These are phyloP conservation scores for Fusarium lyarnte DNA, from an alignment of 2,329 filamentous ascomycete species.

Conservation along the genomic window DNA sequence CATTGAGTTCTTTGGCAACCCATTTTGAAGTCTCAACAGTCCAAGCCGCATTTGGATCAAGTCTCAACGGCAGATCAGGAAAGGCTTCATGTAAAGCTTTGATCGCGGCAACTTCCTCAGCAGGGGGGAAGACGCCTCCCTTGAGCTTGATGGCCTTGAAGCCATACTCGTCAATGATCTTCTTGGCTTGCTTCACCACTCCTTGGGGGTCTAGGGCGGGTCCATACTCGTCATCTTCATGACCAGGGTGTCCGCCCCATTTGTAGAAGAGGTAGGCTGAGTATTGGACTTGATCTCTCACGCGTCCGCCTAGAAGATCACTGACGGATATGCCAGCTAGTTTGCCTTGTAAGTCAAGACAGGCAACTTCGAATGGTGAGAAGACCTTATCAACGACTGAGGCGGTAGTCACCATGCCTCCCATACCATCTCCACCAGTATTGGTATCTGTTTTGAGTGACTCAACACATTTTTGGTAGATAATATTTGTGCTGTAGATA, in stretches of 20 bases:
- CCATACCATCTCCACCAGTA: slow-evolving; percentile 67
- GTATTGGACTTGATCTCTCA: slow-evolving; percentile 53
- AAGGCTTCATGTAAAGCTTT: slow-evolving; percentile 51
- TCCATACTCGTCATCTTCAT: slow-evolving; percentile 53
- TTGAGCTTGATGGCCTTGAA: slow-evolving; percentile 57
- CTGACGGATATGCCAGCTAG: slow-evolving; percentile 51
- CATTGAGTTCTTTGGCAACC: slow-evolving; percentile 51
- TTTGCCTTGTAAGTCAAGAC: slow-evolving; percentile 55
- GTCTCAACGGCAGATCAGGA: slow-evolving; percentile 48
- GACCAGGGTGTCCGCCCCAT: slow-evolving; percentile 53
- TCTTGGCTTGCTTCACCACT: slow-evolving; percentile 48
- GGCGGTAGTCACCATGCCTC: slow-evolving; percentile 55
- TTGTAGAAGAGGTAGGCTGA: slow-evolving; percentile 57
- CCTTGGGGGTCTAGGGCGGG: slow-evolving; percentile 49
- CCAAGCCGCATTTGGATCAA: slow-evolving; percentile 53
- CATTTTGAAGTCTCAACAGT: slow-evolving; percentile 52
- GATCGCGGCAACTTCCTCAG: slow-evolving; percentile 52
- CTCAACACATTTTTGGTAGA: slow-evolving; percentile 85
- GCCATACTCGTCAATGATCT: slow-evolving; percentile 54
- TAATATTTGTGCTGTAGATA: slow-evolving; percentile 76
- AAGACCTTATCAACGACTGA: slow-evolving; percentile 54
- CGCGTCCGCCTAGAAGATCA: slow-evolving; percentile 51
- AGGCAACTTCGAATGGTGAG: slow-evolving; percentile 55
- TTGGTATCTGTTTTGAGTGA: slow-evolving; percentile 66
- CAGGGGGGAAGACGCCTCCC: slow-evolving; percentile 53